phyloP scores from a whole-genome alignment of 805 yeast genomes.

The Lachancea sp. region DNA sequence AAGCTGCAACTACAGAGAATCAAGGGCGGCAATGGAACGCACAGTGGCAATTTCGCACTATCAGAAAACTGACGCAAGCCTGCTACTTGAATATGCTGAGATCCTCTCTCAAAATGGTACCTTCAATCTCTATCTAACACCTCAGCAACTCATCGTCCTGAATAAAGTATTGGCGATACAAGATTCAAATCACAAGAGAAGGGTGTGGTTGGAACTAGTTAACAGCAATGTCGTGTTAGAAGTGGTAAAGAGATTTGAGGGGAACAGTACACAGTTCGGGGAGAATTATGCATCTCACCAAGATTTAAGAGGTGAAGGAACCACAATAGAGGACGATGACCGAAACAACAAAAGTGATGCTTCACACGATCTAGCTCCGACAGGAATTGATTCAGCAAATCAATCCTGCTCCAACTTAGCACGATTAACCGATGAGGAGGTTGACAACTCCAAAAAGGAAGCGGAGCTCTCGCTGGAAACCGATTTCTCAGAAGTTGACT shows the following conservation, averaged over 20 bases:
- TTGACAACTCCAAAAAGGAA: constrained; percentile 1
- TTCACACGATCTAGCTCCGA: not conserved
- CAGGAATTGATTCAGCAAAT: not conserved
- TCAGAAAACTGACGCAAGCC: constrained; percentile 27
- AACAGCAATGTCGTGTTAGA: constrained; percentile 28
- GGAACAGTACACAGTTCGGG: not conserved
- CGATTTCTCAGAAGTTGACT: constrained; percentile 37
- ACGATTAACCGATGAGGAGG: constrained; percentile 11
- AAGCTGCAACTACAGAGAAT: not conserved
- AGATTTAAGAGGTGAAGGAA: too few relatives aligned
- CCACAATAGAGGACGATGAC: not conserved
- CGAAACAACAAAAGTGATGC: not conserved
- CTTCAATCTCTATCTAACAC: constrained; percentile 45
- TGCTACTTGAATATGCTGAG: constrained; percentile 33
- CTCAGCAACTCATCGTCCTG: constrained; percentile 50
- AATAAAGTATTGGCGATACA: constrained; percentile 39
- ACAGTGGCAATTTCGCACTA: constrained; percentile 23
- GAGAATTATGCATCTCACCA: constrained; percentile 2
- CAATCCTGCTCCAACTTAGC: constrained; percentile 8
- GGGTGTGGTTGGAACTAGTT: constrained; percentile 43
- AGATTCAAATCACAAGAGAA: constrained; percentile 19
- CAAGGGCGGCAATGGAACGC: constrained; percentile 2
- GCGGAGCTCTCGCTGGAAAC: constrained; percentile 18
- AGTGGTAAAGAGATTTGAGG: constrained; percentile 17
- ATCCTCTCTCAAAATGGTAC: constrained; percentile 34